Percentiles rank a stretch among this genome's conserved stretches.
These are phyloP conservation scores for Dipteronia sinensis DNA, from an alignment of 345 rosid genomes.

Conservation along the genomic window DNA sequence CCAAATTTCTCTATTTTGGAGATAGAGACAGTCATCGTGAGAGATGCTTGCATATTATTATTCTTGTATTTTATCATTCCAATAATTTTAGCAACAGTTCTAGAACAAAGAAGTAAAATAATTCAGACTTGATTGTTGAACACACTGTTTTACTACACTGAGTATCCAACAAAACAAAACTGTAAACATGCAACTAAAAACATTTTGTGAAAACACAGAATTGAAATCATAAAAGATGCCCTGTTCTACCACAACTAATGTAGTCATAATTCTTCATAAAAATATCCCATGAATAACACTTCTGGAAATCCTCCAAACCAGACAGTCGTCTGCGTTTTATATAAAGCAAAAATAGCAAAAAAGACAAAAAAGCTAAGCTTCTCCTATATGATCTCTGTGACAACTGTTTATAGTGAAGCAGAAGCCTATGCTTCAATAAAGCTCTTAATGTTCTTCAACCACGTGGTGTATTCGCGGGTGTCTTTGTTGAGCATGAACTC, in stretches of 20 bases:
- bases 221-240: not conserved
- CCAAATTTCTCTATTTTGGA: too few species aligned
- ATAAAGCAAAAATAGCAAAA: not conserved
- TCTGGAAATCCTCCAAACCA: not conserved
- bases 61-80: too few species aligned
- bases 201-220: not conserved
- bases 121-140: not conserved
- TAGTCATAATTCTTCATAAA: not conserved
- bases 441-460: slow-evolving; percentile 76
- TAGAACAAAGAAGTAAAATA: not conserved
- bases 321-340: not conserved
- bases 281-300: not conserved
- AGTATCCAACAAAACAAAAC: not conserved
- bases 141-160: not conserved
- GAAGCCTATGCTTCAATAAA: slow-evolving; percentile 53
- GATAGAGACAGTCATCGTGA: too few species aligned
- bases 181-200: not conserved
- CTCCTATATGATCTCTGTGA: not conserved
- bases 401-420: not conserved
- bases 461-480: slow-evolving; percentile 58
- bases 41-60: too few species aligned
- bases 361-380: not conserved
- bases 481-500: slow-evolving; percentile 95
- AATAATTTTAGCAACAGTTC: not conserved
- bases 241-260: not conserved